These are phyloP conservation scores for Aspergillus biplanus DNA, from an alignment of 495 filamentous ascomycete genomes.

Conservation along the genomic window DNA sequence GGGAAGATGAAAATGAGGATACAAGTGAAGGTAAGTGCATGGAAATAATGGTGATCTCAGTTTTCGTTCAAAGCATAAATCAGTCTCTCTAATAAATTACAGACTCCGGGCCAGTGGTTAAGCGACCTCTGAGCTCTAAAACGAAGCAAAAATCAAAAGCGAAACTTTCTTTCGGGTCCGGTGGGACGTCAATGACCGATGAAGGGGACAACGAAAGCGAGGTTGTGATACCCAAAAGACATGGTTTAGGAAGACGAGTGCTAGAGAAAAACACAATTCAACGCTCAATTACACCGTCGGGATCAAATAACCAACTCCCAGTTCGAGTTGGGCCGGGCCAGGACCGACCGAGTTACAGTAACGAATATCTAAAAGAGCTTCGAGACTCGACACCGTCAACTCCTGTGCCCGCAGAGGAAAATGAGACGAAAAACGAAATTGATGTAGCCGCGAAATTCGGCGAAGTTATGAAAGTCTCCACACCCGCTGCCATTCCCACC, in stretches of 20 bases:
- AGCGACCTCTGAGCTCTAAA: slow-evolving; percentile 51
- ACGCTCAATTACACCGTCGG: slow-evolving; percentile 48
- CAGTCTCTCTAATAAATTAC: slow-evolving; percentile 19
- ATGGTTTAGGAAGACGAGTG: slow-evolving; percentile 67
- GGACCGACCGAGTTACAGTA: slow-evolving; percentile 81
- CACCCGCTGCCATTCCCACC: slow-evolving; percentile 65
- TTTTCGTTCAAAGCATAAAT: too few relatives aligned
- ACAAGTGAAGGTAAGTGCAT: slow-evolving; percentile 37
- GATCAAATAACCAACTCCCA: slow-evolving; percentile 49
- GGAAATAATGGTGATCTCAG: neutral
- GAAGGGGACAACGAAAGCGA: slow-evolving; percentile 59
- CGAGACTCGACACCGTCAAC: slow-evolving; percentile 80
- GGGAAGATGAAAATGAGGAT: slow-evolving; percentile 65
- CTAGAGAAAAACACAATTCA: slow-evolving; percentile 72
- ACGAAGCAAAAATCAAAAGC: slow-evolving; percentile 67
- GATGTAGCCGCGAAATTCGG: slow-evolving; percentile 72
- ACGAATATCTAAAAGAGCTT: slow-evolving; percentile 83
- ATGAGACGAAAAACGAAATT: slow-evolving; percentile 62
- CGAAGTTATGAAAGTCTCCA: slow-evolving; percentile 43
- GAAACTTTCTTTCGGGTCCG: slow-evolving; percentile 74
- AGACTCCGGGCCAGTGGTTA: slow-evolving; percentile 44
- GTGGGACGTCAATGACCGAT: slow-evolving; percentile 57
- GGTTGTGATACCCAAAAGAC: slow-evolving; percentile 70
- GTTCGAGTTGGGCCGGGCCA: slow-evolving; percentile 62
- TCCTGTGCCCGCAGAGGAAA: slow-evolving; percentile 59